Evolutionary conservation across 2,329 filamentous ascomycete genomes (phyloP).

Genomic region (Aspergillus brasiliensis): DNA sequence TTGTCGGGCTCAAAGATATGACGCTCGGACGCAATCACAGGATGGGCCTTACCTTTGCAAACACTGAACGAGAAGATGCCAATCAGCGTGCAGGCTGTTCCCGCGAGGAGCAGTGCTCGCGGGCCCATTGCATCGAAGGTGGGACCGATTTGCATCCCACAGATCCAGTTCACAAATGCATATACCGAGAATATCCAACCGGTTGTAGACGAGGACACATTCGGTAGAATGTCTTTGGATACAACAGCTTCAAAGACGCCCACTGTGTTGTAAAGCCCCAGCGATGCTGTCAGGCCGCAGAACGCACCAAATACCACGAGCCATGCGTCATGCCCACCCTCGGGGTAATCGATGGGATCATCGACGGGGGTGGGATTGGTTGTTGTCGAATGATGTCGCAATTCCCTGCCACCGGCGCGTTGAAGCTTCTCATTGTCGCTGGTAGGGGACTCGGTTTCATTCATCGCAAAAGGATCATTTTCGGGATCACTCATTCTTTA

Average conservation of each 20-base stretch:
- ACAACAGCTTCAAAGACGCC: conserved; percentile 25
- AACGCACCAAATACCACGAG: conserved; percentile 41
- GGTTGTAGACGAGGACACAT: conserved; percentile 12
- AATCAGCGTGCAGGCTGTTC: conserved; percentile 19
- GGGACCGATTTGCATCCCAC: conserved; percentile 30
- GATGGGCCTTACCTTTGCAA: conserved; percentile 19
- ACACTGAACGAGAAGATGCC: conserved; percentile 23
- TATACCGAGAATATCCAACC: conserved; percentile 34
- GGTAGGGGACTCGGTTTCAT: no score
- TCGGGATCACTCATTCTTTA: no score
- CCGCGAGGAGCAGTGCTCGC: conserved; percentile 21
- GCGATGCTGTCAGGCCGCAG: conserved; percentile 33
- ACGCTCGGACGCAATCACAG: no score
- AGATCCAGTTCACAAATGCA: conserved; percentile 29
- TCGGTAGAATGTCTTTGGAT: conserved; percentile 16
- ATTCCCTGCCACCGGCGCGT: no score
- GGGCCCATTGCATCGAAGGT: conserved; percentile 33
- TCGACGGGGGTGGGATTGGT: background rate
- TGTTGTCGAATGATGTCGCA: background rate
- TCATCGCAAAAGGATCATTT: no score
- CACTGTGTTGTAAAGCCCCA: conserved; percentile 41
- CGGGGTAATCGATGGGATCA: conserved; percentile 9
- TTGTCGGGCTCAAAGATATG: no score
- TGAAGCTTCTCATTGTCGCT: no score
- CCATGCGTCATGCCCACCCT: conserved; percentile 39